Evolutionary conservation across 202 grass and related monocot genomes (phyloP), one percentile per base, ranked within the genome.

Genomic region (Panicum virgatum): DNA sequence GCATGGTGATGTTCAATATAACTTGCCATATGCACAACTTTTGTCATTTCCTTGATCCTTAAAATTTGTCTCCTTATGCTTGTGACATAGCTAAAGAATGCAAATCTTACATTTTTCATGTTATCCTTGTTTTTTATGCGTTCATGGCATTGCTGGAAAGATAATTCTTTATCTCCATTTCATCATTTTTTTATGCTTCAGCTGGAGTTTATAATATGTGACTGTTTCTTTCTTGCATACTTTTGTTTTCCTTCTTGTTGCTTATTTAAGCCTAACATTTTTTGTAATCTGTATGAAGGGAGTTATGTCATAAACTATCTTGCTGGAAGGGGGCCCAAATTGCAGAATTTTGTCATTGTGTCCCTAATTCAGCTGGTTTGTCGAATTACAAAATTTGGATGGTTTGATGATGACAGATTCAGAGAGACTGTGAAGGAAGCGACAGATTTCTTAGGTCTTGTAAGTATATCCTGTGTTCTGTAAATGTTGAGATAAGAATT

Each of bases 241-340:
- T 85, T 83, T 68, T 39, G 51, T 52, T 29, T 45, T 58, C 48
- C 16, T 62, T 66, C 56, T 7, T 77, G 51, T 83, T 65, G 14
- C 69, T 74, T 80, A 59, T 88, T 85, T 86, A 83, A 76, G 83
- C 79, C 85, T 93, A 86, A 95, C 59, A 53, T 78, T 54, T 69
- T 87, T 79, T 91, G 85, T 86, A 76, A 88, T 96, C 66, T 92
- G 65, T 94, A 66, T 96, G 91, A 99, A 99, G 97, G 97, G 87
- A 96, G 86, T 96, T 99, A 99, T 96, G 97, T 96, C 89, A 91
- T 99, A 88, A 99, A 90, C 85, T 99, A 99, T 92, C 89, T 99
- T 87, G 97, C 89, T 69, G 74, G 85, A 78, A 96, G 97, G 91
- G 97, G 97, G 83, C 89, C 93, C 81, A 92, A 99, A 88, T 77